Evolutionary conservation across 2,329 filamentous ascomycete species (phyloP).

Genomic region (Pestalotiopsis sp.): DNA sequence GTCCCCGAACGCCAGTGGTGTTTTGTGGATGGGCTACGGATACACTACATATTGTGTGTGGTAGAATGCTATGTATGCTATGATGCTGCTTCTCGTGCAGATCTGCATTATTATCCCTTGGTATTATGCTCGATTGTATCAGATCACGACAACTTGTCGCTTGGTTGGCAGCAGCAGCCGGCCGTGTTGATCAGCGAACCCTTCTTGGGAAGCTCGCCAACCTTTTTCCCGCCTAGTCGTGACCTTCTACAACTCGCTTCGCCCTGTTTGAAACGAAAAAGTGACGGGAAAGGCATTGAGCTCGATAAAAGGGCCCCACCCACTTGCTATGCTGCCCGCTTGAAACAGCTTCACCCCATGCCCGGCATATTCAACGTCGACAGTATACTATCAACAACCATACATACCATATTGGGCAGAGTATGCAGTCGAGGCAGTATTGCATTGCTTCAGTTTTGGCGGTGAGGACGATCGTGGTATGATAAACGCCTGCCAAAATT

Average conservation of each 20-base stretch:
- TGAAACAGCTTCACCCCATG: slow-evolving; percentile 1
- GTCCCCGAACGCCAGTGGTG: neutral
- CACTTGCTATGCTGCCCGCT: slow-evolving; percentile 3
- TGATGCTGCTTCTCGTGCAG: neutral
- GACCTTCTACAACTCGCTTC: slow-evolving; percentile 1
- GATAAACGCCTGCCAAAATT: slow-evolving; percentile 8
- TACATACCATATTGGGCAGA: neutral
- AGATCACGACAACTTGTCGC: neutral
- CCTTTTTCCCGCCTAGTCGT: neutral
- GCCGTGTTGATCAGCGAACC: neutral
- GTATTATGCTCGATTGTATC: neutral
- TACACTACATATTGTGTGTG: neutral
- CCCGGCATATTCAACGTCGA: neutral
- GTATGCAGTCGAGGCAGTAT: neutral
- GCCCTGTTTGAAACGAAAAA: slow-evolving; percentile 2
- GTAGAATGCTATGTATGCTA: neutral
- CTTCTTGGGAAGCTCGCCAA: slow-evolving; percentile 1
- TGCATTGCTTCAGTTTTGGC: slow-evolving; percentile 13
- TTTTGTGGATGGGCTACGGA: neutral
- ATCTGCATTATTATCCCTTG: neutral
- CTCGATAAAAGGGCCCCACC: slow-evolving; percentile 4
- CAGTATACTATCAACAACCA: neutral
- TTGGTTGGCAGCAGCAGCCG: neutral
- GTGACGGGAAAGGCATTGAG: slow-evolving; percentile 2
- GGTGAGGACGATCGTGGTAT: slow-evolving; percentile 22